These are phyloP conservation scores for Solanum gandarillasii DNA, from an alignment of 257 asterid genomes.

Conservation along the genomic window DNA sequence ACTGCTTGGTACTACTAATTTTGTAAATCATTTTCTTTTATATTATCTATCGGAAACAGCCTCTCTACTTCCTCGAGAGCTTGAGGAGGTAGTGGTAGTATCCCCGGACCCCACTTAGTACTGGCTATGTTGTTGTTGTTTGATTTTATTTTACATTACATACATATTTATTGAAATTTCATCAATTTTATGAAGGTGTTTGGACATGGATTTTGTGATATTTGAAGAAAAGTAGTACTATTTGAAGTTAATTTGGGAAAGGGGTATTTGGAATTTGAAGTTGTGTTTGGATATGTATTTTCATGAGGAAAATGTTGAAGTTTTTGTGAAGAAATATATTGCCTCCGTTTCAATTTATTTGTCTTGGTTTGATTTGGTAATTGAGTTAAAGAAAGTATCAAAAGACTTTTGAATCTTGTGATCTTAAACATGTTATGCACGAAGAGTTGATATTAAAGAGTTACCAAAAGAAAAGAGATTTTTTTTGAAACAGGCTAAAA, in stretches of 20 bases:
- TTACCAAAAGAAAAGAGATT: background rate
- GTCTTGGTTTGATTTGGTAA: background rate
- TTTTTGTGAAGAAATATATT: background rate
- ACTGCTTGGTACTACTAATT: background rate
- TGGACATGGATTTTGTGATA: background rate
- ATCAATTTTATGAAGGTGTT: background rate
- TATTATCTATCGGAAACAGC: rapidly evolving
- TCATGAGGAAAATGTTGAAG: background rate
- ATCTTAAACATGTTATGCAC: too few relatives aligned
- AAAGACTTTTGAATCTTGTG: background rate
- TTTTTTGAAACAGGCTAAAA: too few relatives aligned
- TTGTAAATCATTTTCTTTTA: background rate
- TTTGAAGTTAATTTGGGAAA: background rate
- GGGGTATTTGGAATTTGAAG: background rate
- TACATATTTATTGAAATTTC: background rate
- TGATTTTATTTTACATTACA: background rate
- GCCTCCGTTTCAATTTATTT: too few relatives aligned
- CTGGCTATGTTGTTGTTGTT: too few relatives aligned
- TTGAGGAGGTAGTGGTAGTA: background rate
- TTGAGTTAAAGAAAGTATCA: background rate
- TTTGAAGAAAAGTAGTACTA: background rate
- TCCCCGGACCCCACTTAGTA: too few relatives aligned
- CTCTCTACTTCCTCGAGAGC: too few relatives aligned
- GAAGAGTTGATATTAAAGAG: background rate
- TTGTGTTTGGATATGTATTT: background rate